Conservation (phyloP, 2,329 filamentous ascomycete genomes). For the Hymenoscyphus fructigenus region DNA sequence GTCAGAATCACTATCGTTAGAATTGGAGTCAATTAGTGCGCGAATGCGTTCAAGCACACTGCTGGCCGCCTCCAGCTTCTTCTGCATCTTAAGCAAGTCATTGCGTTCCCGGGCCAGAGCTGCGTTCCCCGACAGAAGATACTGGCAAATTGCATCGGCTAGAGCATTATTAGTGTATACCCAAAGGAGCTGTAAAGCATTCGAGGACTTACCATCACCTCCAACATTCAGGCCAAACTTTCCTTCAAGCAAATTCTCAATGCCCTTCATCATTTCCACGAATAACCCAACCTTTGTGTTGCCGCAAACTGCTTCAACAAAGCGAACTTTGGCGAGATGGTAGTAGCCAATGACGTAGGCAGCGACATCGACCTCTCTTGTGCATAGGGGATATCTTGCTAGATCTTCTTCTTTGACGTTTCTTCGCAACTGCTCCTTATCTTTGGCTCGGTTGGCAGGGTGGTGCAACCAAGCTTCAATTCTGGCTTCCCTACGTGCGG, state of each 20-base stretch:
- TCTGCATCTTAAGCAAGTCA: neutral
- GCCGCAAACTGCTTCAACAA: constrained; percentile 51
- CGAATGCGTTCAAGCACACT: neutral
- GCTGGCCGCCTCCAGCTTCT: neutral
- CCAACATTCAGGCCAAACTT: constrained; percentile 12
- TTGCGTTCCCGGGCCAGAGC: neutral
- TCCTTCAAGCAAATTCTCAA: constrained; percentile 18
- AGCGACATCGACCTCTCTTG: constrained; percentile 60
- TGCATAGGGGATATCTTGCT: constrained; percentile 53
- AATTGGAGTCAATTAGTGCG: neutral
- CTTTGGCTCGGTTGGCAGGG: neutral
- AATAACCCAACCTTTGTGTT: constrained; percentile 20
- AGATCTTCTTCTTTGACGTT: constrained; percentile 18
- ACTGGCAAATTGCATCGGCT: constrained; percentile 12
- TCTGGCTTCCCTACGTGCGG: constrained; percentile 51
- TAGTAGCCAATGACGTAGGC: constrained; percentile 69
- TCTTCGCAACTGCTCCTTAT: constrained; percentile 6
- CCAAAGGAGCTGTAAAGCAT: neutral
- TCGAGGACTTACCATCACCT: constrained; percentile 16
- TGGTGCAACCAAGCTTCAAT: constrained; percentile 42
- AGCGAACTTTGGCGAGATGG: constrained; percentile 61
- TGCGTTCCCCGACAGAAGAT: constrained; percentile 5
- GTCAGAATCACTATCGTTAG: neutral
- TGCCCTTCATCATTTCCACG: constrained; percentile 8
- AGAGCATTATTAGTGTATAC: neutral